Percentiles rank a stretch among this genome's conserved stretches.
phyloP scores from a whole-genome alignment of 306 rosid species.

The Ochetophila trinervis region DNA sequence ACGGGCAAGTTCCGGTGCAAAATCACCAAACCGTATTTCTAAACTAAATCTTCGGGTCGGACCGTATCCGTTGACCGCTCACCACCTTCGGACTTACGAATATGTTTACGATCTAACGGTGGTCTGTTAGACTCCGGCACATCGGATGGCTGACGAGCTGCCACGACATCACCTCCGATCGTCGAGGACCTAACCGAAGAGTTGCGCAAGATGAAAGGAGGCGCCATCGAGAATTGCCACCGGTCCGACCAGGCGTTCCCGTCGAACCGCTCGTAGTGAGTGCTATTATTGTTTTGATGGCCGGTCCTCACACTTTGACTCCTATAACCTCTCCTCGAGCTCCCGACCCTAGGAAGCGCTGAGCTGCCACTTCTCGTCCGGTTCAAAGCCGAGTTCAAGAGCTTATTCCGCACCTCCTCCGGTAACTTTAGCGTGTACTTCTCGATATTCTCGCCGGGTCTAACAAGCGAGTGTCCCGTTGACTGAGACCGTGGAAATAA shows the following conservation, averaged over 20 bases:
- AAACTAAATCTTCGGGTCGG: conserved; percentile 17
- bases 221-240: conserved; percentile 37
- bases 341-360: conserved; percentile 45
- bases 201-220: conserved; percentile 32
- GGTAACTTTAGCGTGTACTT: conserved; percentile 71
- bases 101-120: neutral
- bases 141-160: neutral
- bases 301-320: conserved; percentile 42
- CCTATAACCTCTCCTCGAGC: conserved; percentile 52
- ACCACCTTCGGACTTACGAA: conserved; percentile 26
- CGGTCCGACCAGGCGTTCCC: conserved; percentile 21
- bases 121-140: conserved; percentile 5
- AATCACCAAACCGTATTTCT: neutral
- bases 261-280: conserved; percentile 22
- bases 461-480: conserved; percentile 49
- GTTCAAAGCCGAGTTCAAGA: conserved; percentile 38
- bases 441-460: conserved; percentile 43
- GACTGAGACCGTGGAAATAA: conserved; percentile 54
- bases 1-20: neutral
- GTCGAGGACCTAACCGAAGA: conserved; percentile 27
- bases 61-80: conserved; percentile 47
- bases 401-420: conserved; percentile 57
- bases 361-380: conserved; percentile 40
- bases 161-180: neutral
- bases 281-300: neutral